Base-by-base conservation (phyloP, 345 rosid species). In the Limnanthes douglasii region DNA sequence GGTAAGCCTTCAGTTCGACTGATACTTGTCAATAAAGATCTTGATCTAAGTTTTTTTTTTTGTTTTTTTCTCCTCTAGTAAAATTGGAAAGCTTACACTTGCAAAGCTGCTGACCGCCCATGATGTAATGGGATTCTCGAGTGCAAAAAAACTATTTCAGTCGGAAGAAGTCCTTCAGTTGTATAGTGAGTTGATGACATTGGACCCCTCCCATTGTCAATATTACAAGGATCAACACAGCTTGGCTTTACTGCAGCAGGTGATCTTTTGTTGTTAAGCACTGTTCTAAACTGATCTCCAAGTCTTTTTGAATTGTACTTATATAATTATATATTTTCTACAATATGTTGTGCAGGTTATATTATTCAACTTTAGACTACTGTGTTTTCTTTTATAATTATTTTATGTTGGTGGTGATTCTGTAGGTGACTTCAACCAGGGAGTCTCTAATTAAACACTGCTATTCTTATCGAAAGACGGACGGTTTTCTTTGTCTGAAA, bases 61-160 rank as follows among this genome's bases (percentile, higher is more conserved):
- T 12, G 37, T 41, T 15, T 47, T 43, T 7, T 20, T 17, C 45
- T n/a, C 46, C 26, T 39, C 46, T 62, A 83, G 94, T 60, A 88
- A 88, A 74, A 79, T 88, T 46, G 90, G 93, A 43, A 88, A 88
- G 70, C 84, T 88, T 56, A 74, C 82, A 5, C 76, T 83, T 50
- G 97, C 92, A 12, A 79, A 82, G 64, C 63, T 84, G 62, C 53
- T 79, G 75, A 72, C 58, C 59, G 92, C 95, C 38, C 56, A 42
- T 47, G 71, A 84, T 59, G 62, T 46, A 34, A 54, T 66, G 58
- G 12, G 24, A 26, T 42, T 44, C 36, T 43, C 60, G 28, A 34
- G 18, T 45, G 27, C 58, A 20, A 48, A 37, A n/a, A 57, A 56
- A 41, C 41, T 41, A 45, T 41, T 17, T 35, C 72, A 79, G 34